Conservation (phyloP, 805 yeast genomes). For the Tetrapisispora iriomotensis region DNA sequence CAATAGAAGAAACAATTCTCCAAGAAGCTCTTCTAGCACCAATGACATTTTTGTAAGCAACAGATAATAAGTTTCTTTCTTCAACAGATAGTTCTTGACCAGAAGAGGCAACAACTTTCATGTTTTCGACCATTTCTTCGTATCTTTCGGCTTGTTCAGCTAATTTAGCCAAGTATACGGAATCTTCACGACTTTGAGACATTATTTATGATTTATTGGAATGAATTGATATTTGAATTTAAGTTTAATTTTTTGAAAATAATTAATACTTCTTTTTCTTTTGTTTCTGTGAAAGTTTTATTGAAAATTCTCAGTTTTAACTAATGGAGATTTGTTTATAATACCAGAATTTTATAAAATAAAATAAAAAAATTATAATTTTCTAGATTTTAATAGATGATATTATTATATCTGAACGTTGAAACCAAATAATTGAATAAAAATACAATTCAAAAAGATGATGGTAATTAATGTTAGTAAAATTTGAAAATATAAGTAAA, state of each 20-base stretch:
- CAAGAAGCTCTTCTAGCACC: slow-evolving; percentile 99
- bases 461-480: slow-evolving; percentile 1
- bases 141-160: slow-evolving; percentile 95
- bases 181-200: slow-evolving; percentile 90
- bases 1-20: slow-evolving; percentile 97
- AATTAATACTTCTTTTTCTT: not conserved
- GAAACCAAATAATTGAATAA: not conserved
- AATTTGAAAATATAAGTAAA: not conserved
- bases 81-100: slow-evolving; percentile 95
- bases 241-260: not conserved
- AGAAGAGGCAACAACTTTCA: slow-evolving; percentile 94
- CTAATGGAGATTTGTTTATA: too few species aligned
- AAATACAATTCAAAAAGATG: not conserved
- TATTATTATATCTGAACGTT: too few species aligned
- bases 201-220: slow-evolving; percentile 27
- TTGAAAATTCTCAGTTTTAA: too few species aligned
- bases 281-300: not conserved
- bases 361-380: not conserved
- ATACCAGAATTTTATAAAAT: too few species aligned
- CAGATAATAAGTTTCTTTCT: slow-evolving; percentile 94
- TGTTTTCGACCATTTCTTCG: slow-evolving; percentile 98
- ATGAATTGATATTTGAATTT: not conserved
- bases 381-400: not conserved
- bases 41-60: slow-evolving; percentile 95
- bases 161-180: slow-evolving; percentile 91